Percentiles rank a stretch among this genome's conserved stretches.
Conservation (phyloP, 2,329 filamentous ascomycete genomes). For the Fusarium concolor region DNA sequence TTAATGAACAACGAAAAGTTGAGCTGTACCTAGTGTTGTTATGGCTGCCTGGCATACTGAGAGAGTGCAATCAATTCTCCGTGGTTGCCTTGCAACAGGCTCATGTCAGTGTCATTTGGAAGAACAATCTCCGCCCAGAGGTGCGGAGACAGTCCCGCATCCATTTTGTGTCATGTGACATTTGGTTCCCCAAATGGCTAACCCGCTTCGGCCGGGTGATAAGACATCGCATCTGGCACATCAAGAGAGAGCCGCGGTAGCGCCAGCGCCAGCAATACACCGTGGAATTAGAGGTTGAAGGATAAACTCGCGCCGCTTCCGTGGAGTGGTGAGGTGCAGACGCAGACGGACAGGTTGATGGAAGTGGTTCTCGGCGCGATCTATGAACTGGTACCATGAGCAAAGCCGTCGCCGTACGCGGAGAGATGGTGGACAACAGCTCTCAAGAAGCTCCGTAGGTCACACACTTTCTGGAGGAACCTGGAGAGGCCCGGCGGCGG, state of each 20-base stretch:
- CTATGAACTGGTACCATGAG: not conserved
- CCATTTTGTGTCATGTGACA: not conserved
- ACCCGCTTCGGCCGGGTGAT: not conserved
- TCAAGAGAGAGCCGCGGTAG: too few relatives aligned
- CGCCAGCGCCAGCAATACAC: too few relatives aligned
- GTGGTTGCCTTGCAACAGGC: not conserved
- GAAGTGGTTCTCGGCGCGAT: not conserved
- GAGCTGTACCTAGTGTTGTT: not conserved
- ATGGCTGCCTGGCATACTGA: not conserved
- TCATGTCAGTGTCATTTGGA: not conserved
- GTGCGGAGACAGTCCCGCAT: not conserved
- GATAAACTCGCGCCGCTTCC: not conserved
- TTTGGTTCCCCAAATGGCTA: not conserved
- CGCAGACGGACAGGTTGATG: not conserved
- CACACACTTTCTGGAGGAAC: not conserved
- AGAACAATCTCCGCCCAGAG: not conserved
- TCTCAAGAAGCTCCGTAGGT: not conserved
- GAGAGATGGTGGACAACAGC: conserved; percentile 9
- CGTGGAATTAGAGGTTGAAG: not conserved
- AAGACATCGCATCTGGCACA: too few relatives aligned
- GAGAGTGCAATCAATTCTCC: not conserved
- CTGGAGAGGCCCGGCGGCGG: not conserved
- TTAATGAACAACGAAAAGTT: not conserved
- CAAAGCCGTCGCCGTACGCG: not conserved
- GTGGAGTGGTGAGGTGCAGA: not conserved